Percentiles rank a stretch among this genome's conserved stretches.
phyloP scores from a whole-genome alignment of 768 basidiomycete genomes.

The Artomyces pyxidatus region DNA sequence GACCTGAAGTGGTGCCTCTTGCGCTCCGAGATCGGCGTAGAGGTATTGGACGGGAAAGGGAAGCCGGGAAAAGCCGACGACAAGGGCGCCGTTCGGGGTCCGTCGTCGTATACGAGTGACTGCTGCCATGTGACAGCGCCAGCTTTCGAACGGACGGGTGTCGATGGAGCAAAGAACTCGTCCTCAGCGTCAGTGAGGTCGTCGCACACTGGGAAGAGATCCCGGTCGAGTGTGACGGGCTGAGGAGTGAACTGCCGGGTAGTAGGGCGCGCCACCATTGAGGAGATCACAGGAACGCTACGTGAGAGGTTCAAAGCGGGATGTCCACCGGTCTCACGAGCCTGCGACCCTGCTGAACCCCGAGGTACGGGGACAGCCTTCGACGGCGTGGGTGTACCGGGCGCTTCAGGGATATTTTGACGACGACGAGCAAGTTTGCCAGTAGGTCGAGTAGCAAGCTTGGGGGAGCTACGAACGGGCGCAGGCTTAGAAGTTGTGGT shows the following conservation, averaged over 20 bases:
- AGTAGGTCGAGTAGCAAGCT: constrained; percentile 38
- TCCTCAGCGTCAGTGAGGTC: constrained; percentile 47
- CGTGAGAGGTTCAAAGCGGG: constrained; percentile 29
- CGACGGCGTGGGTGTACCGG: constrained; percentile 30
- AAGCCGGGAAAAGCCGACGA: constrained; percentile 26
- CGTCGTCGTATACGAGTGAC: constrained; percentile 27
- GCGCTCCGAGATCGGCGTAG: constrained; percentile 31
- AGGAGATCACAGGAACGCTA: constrained; percentile 38
- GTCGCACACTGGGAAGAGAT: constrained; percentile 63
- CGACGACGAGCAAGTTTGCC: constrained; percentile 57
- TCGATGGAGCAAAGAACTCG: constrained; percentile 37
- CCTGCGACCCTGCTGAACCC: constrained; percentile 11
- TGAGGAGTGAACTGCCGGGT: constrained; percentile 25
- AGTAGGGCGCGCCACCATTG: constrained; percentile 27
- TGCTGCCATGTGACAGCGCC: constrained; percentile 24
- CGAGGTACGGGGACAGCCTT: constrained; percentile 47
- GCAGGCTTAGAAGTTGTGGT: constrained; percentile 25
- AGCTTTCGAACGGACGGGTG: constrained; percentile 38
- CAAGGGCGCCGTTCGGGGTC: constrained; percentile 44
- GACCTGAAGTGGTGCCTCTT: constrained; percentile 40
- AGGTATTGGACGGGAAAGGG: constrained; percentile 32
- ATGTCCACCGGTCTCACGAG: neutral
- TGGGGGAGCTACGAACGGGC: constrained; percentile 26
- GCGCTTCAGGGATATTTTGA: constrained; percentile 26
- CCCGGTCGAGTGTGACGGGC: constrained; percentile 20